These are phyloP conservation scores for Avicennia marina DNA, from an alignment of 257 asterid species.

Conservation along the genomic window DNA sequence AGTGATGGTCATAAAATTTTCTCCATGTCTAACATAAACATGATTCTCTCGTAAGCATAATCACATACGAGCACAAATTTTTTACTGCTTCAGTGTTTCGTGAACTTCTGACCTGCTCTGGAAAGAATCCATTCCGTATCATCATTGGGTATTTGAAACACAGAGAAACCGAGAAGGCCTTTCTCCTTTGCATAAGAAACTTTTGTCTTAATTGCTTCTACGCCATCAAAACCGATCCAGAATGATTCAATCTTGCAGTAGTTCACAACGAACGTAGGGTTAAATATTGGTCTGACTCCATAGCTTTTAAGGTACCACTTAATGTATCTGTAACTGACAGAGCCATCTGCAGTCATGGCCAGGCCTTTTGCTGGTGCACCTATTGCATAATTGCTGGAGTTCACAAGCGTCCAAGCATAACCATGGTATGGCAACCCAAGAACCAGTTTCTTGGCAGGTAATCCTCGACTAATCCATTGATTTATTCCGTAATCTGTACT, in stretches of 20 bases:
- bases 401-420: constrained; percentile 37
- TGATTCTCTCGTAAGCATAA: no score
- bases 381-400: constrained; percentile 20
- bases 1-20: not conserved
- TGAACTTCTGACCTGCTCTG: constrained; percentile 25
- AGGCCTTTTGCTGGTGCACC: constrained; percentile 28
- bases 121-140: constrained; percentile 27
- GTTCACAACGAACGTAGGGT: constrained; percentile 33
- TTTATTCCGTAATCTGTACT: constrained; percentile 33
- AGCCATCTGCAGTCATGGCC: constrained; percentile 25
- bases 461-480: constrained; percentile 32
- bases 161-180: constrained; percentile 28
- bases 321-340: constrained; percentile 21
- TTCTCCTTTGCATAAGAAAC: constrained; percentile 36
- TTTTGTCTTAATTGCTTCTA: constrained; percentile 27
- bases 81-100: not conserved
- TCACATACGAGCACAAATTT: not conserved
- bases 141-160: constrained; percentile 28
- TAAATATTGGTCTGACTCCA: constrained; percentile 16
- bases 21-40: not conserved
- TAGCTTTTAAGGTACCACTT: constrained; percentile 16
- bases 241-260: constrained; percentile 13
- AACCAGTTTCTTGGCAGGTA: constrained; percentile 34
- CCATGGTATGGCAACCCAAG: constrained; percentile 42
- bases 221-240: constrained; percentile 37